Evolutionary conservation across 495 filamentous ascomycete species (phyloP).

Genomic region (Chaetomidium leptoderma): DNA sequence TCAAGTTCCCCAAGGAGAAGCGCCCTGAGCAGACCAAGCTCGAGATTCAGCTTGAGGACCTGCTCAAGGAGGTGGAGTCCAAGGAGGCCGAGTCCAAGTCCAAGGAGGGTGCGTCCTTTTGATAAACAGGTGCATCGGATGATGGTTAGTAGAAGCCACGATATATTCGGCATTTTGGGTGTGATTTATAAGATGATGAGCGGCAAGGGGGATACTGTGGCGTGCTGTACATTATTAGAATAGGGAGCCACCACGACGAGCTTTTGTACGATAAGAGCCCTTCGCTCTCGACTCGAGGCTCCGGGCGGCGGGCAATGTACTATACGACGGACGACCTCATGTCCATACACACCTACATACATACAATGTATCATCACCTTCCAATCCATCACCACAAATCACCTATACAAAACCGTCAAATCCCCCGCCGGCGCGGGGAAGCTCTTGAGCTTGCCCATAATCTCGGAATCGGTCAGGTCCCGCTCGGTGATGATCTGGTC

Average conservation of each 20-base stretch:
- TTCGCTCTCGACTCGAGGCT: neutral
- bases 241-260: neutral
- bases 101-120: no score
- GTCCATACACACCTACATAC: neutral
- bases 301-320: neutral
- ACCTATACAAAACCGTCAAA: conserved; percentile 49
- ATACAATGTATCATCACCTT: neutral
- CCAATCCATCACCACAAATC: conserved; percentile 12
- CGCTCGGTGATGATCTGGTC: conserved; percentile 87
- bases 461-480: conserved; percentile 54
- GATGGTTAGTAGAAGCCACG: no score
- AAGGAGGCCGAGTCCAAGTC: neutral
- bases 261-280: neutral
- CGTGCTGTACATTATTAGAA: no score
- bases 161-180: no score
- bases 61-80: conserved; percentile 16
- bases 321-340: neutral
- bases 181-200: no score
- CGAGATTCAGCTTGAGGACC: conserved; percentile 19
- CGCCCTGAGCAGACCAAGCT: conserved; percentile 3
- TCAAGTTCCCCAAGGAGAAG: conserved; percentile 28
- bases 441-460: conserved; percentile 47
- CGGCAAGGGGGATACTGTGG: no score
- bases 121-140: no score
- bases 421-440: conserved; percentile 43